Evolutionary conservation across 345 rosid genomes (phyloP), one percentile per base, ranked within the genome.

Genomic region (Firmiana major): DNA sequence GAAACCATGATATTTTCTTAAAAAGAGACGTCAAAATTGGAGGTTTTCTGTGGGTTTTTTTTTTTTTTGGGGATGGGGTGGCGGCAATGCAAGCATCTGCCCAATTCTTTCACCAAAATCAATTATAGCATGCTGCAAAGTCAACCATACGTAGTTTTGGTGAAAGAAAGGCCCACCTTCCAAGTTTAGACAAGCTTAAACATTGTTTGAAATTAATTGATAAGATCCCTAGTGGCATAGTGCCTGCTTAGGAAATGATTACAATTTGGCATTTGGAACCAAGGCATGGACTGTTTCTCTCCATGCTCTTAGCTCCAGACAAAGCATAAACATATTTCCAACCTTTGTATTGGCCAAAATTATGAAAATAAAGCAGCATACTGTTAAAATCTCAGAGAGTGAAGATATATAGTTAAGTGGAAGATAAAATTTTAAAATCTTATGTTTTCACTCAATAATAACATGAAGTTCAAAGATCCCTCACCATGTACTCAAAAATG

Each of bases 401-500:
- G 11, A 4, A 26, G 7, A 24, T 48, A 48, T 6, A 46, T 48
- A 48, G 42, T 48, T 24, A 15, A 7, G 21, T 48, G 40, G 58
- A 69, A 46, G 38, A 69, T 48, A 26, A 26, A 16, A 70, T 16
- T n/a, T 48, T 28, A 70, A 70, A 26, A 11, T 22, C 15, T 16
- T 48, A 34, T 45, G 40, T 16, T 66, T 57, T 43, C 49, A 45
- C 9, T 17, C 40, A 24, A 54, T 21, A 69, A 70, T 26, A 12
- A 57, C 55, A 36, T 38, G 10, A 71, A 51, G 24, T 71, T 51
- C 16, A 31, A 75, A 80, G 69, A n/a, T 24, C 46, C 53, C 89
- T 85, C 82, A 94, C 98, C 98, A 93, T 94, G 89, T 88, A 89
- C 83, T 94, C 98, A 82, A 94, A 91, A 81, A 94, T 90, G 88